A percentile compares a stretch with the other conserved stretches of the same genome.
Evolutionary conservation across 805 yeast species (phyloP).

Genomic region (Cyberlindnera sargentensis): DNA sequence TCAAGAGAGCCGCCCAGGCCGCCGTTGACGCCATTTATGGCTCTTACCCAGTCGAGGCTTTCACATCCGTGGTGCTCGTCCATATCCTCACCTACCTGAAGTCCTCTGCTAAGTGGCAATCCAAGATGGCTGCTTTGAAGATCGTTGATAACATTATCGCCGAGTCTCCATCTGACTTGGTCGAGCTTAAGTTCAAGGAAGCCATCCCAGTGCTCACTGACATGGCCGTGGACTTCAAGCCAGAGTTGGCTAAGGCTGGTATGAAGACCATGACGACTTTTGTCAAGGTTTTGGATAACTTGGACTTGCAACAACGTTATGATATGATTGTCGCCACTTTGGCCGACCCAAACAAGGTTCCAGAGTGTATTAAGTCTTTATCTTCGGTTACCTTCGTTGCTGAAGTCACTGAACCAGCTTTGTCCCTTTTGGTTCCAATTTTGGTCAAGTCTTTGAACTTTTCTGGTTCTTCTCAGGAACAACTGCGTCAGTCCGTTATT

Average conservation of each 20-base stretch:
- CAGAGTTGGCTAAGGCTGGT: slow-evolving; percentile 88
- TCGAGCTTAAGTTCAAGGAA: slow-evolving; percentile 72
- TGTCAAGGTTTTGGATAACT: slow-evolving; percentile 82
- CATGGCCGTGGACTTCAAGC: slow-evolving; percentile 91
- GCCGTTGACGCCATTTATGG: slow-evolving; percentile 67
- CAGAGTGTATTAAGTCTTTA: slow-evolving; percentile 80
- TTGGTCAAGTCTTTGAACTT: slow-evolving; percentile 81
- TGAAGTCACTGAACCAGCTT: slow-evolving; percentile 95
- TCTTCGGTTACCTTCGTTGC: slow-evolving; percentile 96
- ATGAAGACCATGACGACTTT: slow-evolving; percentile 59
- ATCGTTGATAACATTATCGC: slow-evolving; percentile 67
- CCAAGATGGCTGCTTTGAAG: slow-evolving; percentile 74
- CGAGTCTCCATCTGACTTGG: slow-evolving; percentile 76
- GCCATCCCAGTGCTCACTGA: slow-evolving; percentile 83
- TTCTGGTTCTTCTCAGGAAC: slow-evolving; percentile 86
- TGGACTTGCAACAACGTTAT: slow-evolving; percentile 82
- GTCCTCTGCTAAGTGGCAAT: slow-evolving; percentile 90
- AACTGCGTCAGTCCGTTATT: slow-evolving; percentile 92
- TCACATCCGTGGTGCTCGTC: slow-evolving; percentile 63
- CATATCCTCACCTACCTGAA: slow-evolving; percentile 55
- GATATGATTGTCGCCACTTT: slow-evolving; percentile 81
- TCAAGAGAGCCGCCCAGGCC: slow-evolving; percentile 78
- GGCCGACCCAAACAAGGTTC: slow-evolving; percentile 84
- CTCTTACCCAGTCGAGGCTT: slow-evolving; percentile 69
- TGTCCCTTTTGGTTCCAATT: slow-evolving; percentile 86